These are phyloP conservation scores for Onygenales sp. DNA, from an alignment of 2,329 filamentous ascomycete genomes.

Conservation along the genomic window DNA sequence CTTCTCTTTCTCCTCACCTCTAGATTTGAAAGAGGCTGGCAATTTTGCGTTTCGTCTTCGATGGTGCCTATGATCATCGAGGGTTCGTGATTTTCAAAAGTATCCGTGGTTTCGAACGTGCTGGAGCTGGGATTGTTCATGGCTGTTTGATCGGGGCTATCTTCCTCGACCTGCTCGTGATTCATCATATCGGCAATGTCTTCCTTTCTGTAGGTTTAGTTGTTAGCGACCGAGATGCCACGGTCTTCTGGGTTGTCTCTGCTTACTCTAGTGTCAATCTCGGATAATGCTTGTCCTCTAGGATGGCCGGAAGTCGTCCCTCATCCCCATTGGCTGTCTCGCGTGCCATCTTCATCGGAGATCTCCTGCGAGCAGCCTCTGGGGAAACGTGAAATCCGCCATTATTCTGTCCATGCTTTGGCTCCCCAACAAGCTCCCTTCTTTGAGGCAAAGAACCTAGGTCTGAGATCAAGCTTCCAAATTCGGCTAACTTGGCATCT, in stretches of 20 bases:
- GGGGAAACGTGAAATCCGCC: background rate
- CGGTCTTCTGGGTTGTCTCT: background rate
- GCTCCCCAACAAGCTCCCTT: background rate
- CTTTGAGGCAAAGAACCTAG: constrained; percentile 37
- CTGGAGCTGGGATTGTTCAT: constrained; percentile 46
- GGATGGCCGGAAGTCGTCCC: constrained; percentile 46
- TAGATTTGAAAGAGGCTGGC: constrained; percentile 35
- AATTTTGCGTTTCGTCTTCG: constrained; percentile 12
- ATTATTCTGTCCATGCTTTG: background rate
- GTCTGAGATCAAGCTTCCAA: constrained; percentile 45
- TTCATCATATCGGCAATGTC: constrained; percentile 25
- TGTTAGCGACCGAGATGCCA: background rate
- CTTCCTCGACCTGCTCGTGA: constrained; percentile 15
- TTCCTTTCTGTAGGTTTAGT: constrained; percentile 19
- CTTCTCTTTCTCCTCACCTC: constrained; percentile 35
- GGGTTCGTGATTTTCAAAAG: constrained; percentile 25
- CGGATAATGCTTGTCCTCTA: constrained; percentile 51
- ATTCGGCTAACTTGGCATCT: constrained; percentile 47
- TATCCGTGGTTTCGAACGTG: constrained; percentile 36
- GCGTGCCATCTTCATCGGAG: constrained; percentile 11
- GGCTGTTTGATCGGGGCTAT: constrained; percentile 28
- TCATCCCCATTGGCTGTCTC: constrained; percentile 7
- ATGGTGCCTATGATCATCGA: constrained; percentile 22
- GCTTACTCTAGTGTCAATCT: constrained; percentile 47
- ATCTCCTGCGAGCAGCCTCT: constrained; percentile 6